Conservation (phyloP, 495 filamentous ascomycete species). For the Wilcoxina mikolae region DNA sequence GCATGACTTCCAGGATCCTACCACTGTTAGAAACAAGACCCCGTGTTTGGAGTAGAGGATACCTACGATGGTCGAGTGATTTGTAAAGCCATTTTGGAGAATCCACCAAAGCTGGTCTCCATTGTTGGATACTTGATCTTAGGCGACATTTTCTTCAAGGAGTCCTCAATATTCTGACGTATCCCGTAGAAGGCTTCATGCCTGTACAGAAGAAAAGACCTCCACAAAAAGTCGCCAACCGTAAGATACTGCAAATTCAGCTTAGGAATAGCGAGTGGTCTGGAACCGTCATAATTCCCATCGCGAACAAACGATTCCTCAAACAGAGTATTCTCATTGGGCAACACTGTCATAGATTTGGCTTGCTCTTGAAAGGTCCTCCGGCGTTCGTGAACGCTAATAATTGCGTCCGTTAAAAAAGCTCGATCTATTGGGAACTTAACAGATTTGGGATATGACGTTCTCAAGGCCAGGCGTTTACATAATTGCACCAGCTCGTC, state of each 20-base stretch:
- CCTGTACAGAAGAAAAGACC: slow-evolving; percentile 74
- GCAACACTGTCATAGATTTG: slow-evolving; percentile 54
- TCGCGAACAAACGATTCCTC: slow-evolving; percentile 70
- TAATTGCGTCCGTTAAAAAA: slow-evolving; percentile 60
- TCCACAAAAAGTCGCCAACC: slow-evolving; percentile 88
- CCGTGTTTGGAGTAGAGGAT: not conserved
- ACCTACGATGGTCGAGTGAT: slow-evolving; percentile 62
- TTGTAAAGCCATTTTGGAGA: slow-evolving; percentile 79
- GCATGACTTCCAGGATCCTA: slow-evolving; percentile 65
- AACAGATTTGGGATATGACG: slow-evolving; percentile 57
- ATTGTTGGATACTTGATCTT: slow-evolving; percentile 43
- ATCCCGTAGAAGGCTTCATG: slow-evolving; percentile 92
- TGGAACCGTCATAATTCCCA: slow-evolving; percentile 77
- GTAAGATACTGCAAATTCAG: slow-evolving; percentile 91
- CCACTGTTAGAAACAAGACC: not conserved
- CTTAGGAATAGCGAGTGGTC: slow-evolving; percentile 82
- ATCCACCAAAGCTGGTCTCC: slow-evolving; percentile 61
- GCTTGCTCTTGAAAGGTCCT: slow-evolving; percentile 72
- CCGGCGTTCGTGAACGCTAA: slow-evolving; percentile 63
- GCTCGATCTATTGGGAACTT: slow-evolving; percentile 45
- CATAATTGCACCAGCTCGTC: slow-evolving; percentile 57
- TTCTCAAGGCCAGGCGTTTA: slow-evolving; percentile 58
- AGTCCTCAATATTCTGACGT: slow-evolving; percentile 72
- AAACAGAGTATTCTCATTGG: slow-evolving; percentile 76
- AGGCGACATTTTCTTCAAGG: slow-evolving; percentile 64